Base-by-base conservation (phyloP, 352 stramenopile species). In the Phytophthora idaei region DNA sequence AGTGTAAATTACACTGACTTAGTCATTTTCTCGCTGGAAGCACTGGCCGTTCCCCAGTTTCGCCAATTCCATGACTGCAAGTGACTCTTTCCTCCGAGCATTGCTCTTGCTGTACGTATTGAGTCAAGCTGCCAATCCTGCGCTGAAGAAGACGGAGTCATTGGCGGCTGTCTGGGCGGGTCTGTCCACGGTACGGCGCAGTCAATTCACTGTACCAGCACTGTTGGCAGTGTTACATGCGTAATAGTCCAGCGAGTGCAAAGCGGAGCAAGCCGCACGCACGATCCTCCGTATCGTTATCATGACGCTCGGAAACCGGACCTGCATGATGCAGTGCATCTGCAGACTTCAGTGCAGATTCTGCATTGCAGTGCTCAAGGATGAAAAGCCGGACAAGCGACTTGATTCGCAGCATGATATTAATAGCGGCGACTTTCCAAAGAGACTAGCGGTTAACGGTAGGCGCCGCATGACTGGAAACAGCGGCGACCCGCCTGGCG, bases 201-300 rank as follows among this genome's bases (percentile, higher is more conserved):
- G 5, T 32, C n/a, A 45, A 37, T 37, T 37, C 21, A 32, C 44
- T n/a, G 32, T 21, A 21, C 21, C 21, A 21, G 21, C 21, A 21
- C 21, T 21, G 21, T 21, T 21, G 21, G 21, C 21, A 21, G 21
- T 21, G 21, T 21, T 21, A 21, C 21, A 21, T 21, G 21, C 21
- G 21, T 21, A 21, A 21, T 21, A 21, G 21, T 21, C 21, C 21
- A 21, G 21, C 17, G 25, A 52, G 17, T 15, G 17, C n/a, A 42
- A 14, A 17, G 36, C 12, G 12, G n/a, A 42, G 36, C 36, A 53
- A 51, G 41, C 31, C 11, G 29, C 50, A 45, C 27, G 36, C 57
- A 60, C 34, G 46, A 54, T 61, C 41, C 48, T 71, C 64, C 64
- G 57, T 61, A 71, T 67, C 57, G 36, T 53, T 55, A 71, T 54